Base-by-base conservation (phyloP, 2,329 filamentous ascomycete species). In the Pseudocercospora cruenta region DNA sequence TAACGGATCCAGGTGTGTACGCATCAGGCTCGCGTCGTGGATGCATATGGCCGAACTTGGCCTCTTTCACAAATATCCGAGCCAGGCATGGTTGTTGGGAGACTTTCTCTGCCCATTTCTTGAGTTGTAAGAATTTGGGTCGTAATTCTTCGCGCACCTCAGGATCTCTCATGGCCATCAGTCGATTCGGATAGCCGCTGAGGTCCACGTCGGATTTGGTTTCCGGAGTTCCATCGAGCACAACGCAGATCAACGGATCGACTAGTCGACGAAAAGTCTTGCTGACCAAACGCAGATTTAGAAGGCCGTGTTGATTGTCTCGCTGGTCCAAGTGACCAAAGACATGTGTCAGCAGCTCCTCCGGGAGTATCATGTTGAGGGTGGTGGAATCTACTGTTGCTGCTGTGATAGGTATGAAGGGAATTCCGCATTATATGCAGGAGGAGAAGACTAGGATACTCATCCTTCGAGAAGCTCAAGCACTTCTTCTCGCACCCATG, bases 161-260 rank as follows among this genome's bases (percentile, higher is more conserved):
- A 28, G 51, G 51, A 55, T 55, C 51, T 33, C 51, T 55, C 51
- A 55, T 55, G 26, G 51, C 51, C 12, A 55, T 19, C 16, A 55
- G 26, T 28, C 51, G 22, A 31, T 55, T 55, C 12, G 51, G 51
- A 19, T 55, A 55, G 16, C 26, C 22, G 26, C 51, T 26, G 22
- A 55, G 51, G 26, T 55, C 24, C 24, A 55, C 51, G 16, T 55
- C 51, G 3, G 51, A 55, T n/a, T 55, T 55, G 22, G 26, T 55
- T 19, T 55, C 51, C 22, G 51, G 51, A 16, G 51, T 31, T 21
- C 51, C 51, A 55, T 55, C 51, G 51, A 55, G 22, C 22, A 31
- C 51, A 28, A 55, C 19, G 24, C 16, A 55, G 51, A 55, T 31
- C 21, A 33, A 26, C 16, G 51, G 16, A n/a, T 55, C 51, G 5